Evolutionary conservation across 2,329 filamentous ascomycete species (phyloP), one percentile per base, ranked within the genome.

Genomic region (Pestalotiopsis sp.): DNA sequence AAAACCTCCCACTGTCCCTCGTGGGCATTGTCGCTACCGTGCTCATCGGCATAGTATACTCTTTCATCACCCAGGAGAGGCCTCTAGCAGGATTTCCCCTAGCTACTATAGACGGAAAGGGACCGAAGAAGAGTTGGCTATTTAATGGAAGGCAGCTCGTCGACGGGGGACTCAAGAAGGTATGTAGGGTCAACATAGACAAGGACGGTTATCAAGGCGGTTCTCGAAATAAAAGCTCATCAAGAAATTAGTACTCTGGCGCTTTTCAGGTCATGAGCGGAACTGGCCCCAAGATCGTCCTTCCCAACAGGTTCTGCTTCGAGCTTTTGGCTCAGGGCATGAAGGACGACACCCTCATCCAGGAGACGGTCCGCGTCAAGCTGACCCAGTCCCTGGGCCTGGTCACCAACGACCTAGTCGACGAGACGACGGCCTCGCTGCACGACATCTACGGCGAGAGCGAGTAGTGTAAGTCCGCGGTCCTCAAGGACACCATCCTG

Each of bases 401-500:
- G 52, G 72, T 80, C 3, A 79, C 79, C 3, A 70, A 71, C 17
- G 77, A 79, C 39, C 72, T 81, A 1, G 75, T 79, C 20, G 75
- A 79, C 38, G 79, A 81, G 69, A 77, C 79, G 7, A 71, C 73
- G 1, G 70, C 70, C 2, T 75, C 77, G 0, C 61, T 80, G 1
- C 72, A 78, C 38, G 75, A 78, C 30, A 74, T 80, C 30, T 75
- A 78, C 26, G 78, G 78, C 10, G 69, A 71, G 24, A 69, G 44
- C 59, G 64, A 70, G 75, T 81, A 82, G 67, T 85, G 83, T 83
- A 75, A 75, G 11, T 71, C 78, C 1, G 71, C 79, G 40, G 68
- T 71, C 24, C 76, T 85, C 48, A 75, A 77, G 11, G 71, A 76
- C 0, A 73, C 78, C 39, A 66, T 84, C 22, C 79, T 84, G 1